Conservation (phyloP, 208 protist species). For the Acanthamoeba divionensis region DNA sequence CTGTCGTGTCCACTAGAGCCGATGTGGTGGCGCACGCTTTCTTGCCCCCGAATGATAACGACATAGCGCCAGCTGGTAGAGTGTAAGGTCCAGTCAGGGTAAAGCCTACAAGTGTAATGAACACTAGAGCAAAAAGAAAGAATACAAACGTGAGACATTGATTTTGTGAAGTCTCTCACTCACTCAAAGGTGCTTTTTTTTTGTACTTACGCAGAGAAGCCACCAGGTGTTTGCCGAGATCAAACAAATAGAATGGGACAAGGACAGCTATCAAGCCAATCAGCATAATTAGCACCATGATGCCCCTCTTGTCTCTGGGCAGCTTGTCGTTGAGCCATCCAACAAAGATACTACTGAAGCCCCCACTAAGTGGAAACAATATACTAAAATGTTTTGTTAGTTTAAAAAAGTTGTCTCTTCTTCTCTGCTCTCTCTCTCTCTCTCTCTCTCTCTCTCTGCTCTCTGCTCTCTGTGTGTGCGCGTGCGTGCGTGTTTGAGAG, state of each 20-base stretch:
- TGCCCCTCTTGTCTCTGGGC: background rate
- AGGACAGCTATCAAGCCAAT: too few species aligned
- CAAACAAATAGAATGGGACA: too few species aligned
- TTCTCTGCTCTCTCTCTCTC: too few species aligned
- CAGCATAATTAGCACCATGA: conserved; percentile 5
- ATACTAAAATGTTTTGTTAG: background rate
- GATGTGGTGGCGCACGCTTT: conserved; percentile 13
- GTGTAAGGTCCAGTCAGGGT: conserved; percentile 43
- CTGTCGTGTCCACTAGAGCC: conserved; percentile 6
- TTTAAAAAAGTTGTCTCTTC: too few species aligned
- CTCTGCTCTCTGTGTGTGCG: too few species aligned
- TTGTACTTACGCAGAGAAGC: too few species aligned
- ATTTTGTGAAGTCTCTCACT: background rate
- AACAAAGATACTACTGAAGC: conserved; percentile 14
- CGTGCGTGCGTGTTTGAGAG: too few species aligned
- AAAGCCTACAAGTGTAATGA: background rate
- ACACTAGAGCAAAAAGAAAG: background rate
- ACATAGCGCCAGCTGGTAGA: background rate
- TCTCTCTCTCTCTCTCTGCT: too few species aligned
- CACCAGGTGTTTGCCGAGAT: too few species aligned
- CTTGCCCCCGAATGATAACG: background rate
- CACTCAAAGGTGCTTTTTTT: too few species aligned
- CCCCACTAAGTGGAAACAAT: conserved; percentile 19
- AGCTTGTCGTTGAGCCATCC: conserved; percentile 39
- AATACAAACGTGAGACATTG: background rate